Evolutionary conservation across 805 yeast species (phyloP).

Genomic region (Groenewaldozyma tartarivorans): DNA sequence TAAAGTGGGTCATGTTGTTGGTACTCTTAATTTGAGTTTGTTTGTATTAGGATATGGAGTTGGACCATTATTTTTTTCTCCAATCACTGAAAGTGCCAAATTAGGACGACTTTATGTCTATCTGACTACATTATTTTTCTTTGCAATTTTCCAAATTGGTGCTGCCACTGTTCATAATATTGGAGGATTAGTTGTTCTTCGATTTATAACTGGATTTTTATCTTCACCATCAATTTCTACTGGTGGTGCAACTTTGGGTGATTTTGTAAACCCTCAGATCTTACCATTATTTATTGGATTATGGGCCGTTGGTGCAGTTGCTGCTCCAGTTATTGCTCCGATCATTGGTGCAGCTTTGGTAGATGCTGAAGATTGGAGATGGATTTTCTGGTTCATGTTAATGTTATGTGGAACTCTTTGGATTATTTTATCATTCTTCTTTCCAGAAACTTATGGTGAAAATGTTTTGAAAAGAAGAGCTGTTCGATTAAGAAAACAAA

Average conservation of each 20-base stretch:
- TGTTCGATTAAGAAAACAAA: conserved; percentile 30
- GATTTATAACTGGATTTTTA: conserved; percentile 46
- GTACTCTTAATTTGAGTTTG: conserved; percentile 45
- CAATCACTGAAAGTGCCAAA: conserved; percentile 41
- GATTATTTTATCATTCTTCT: conserved; percentile 17
- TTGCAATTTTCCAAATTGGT: conserved; percentile 46
- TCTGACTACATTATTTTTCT: conserved; percentile 36
- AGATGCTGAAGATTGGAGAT: conserved; percentile 41
- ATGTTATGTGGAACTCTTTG: conserved; percentile 31
- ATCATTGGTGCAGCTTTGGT: conserved; percentile 44
- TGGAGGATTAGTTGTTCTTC: conserved; percentile 40
- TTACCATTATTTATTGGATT: conserved; percentile 39
- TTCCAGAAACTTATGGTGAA: conserved; percentile 2
- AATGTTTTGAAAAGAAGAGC: conserved; percentile 8
- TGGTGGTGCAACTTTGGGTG: conserved; percentile 51
- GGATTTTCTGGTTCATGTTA: conserved; percentile 44
- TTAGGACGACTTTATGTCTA: conserved; percentile 41
- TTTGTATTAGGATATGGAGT: conserved; percentile 57
- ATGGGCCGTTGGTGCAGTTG: conserved; percentile 46
- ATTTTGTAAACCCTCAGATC: conserved; percentile 31
- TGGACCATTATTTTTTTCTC: conserved; percentile 60
- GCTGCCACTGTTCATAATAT: conserved; percentile 42
- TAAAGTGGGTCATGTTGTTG: conserved; percentile 37
- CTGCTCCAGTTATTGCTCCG: conserved; percentile 51
- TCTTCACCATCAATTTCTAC: conserved; percentile 49